Evolutionary conservation across 176 grass and related monocot species (phyloP).

Genomic region (Panicum miliaceum): DNA sequence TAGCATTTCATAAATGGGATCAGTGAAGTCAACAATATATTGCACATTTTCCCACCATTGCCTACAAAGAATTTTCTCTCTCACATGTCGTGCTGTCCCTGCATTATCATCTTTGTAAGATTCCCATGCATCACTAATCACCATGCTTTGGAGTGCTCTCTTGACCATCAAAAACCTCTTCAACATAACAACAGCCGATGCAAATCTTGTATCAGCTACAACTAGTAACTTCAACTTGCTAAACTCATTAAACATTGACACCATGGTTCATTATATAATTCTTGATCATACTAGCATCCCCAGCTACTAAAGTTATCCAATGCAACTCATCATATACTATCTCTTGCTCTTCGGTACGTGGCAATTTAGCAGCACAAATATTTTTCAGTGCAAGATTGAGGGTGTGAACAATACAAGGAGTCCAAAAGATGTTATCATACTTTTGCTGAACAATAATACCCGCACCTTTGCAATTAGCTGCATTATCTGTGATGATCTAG

Average conservation of each 20-base stretch:
- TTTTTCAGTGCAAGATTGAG: neutral
- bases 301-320: neutral
- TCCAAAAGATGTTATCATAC: neutral
- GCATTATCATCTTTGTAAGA: too few species aligned
- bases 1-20: constrained; percentile 12
- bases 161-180: neutral
- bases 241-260: neutral
- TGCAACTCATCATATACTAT: neutral
- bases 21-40: neutral
- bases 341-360: neutral
- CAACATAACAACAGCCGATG: neutral
- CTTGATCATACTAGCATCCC: neutral
- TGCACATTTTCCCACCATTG: constrained; percentile 1
- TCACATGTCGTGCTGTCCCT: neutral
- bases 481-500: neutral
- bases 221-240: neutral
- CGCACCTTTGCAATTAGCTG: neutral
- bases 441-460: neutral
- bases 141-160: neutral
- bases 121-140: neutral
- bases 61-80: neutral
- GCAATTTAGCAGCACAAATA: neutral
- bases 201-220: neutral
- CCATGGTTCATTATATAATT: constrained; percentile 2
- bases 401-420: neutral